Conservation (phyloP, 345 rosid species). For the Populus ilicifolia region DNA sequence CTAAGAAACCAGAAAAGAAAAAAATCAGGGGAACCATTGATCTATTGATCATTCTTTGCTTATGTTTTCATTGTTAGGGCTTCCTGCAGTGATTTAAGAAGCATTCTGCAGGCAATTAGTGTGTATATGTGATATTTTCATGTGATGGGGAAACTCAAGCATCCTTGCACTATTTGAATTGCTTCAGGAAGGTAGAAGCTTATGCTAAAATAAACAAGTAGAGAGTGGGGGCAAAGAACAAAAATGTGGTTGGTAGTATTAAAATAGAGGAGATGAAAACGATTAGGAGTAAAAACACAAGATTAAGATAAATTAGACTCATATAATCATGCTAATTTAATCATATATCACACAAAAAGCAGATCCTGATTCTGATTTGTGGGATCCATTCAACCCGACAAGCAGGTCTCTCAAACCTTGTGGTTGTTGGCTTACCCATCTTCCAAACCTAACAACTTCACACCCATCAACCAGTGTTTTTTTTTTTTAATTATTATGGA, state of each 20-base stretch:
- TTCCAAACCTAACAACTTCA: conserved; percentile 38
- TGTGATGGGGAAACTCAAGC: conserved; percentile 9
- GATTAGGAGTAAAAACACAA: not conserved
- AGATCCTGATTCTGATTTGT: too few relatives aligned
- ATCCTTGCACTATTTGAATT: not conserved
- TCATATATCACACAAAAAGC: too few relatives aligned
- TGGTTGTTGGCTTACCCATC: conserved; percentile 42
- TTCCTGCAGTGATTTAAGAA: not conserved
- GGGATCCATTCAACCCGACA: too few relatives aligned
- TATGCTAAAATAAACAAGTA: not conserved
- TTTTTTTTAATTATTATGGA: not conserved
- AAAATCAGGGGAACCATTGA: too few relatives aligned
- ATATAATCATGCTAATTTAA: conserved; percentile 19
- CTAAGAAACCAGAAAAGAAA: too few relatives aligned
- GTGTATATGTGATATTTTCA: not conserved
- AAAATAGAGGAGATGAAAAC: not conserved
- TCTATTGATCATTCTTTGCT: not conserved
- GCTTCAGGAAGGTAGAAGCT: not conserved
- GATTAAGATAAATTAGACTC: not conserved
- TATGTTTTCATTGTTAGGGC: not conserved
- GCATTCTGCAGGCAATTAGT: not conserved
- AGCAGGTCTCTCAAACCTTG: conserved; percentile 29
- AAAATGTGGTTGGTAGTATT: not conserved
- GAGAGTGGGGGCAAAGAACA: not conserved
- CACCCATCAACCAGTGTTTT: conserved; percentile 21